phyloP scores from a whole-genome alignment of 163 green algal genomes.

The Trebouxia gelatinosa region DNA sequence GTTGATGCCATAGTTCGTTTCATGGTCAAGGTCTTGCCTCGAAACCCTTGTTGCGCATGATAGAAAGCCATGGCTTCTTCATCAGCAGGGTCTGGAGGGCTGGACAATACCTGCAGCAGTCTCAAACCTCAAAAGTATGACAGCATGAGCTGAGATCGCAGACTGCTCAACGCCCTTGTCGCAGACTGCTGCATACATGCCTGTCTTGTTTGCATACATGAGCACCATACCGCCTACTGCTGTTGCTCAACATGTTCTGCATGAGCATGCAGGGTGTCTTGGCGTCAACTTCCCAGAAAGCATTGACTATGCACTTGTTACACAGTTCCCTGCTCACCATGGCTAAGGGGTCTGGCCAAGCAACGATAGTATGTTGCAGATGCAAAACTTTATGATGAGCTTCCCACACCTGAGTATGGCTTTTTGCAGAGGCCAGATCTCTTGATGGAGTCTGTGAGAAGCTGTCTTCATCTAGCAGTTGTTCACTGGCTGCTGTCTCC shows the following conservation, averaged over 20 bases:
- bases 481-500: neutral
- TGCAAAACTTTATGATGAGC: too few relatives aligned
- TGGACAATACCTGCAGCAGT: neutral
- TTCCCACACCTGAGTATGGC: neutral
- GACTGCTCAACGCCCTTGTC: neutral
- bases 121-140: neutral
- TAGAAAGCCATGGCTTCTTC: slow-evolving; percentile 27
- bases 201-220: neutral
- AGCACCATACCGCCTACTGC: neutral
- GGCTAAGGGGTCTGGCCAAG: neutral
- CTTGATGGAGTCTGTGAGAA: neutral
- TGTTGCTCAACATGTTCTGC: neutral
- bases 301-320: neutral
- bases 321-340: neutral
- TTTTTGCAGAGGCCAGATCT: neutral
- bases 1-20: neutral
- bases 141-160: neutral
- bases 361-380: too few relatives aligned
- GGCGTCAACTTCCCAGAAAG: neutral
- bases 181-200: neutral
- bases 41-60: slow-evolving; percentile 14
- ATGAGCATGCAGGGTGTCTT: neutral
- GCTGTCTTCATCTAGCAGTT: neutral
- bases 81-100: slow-evolving; percentile 10
- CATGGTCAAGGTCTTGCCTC: slow-evolving; percentile 3